Conservation (phyloP, 345 rosid genomes). For the Odontarrhena argentea region DNA sequence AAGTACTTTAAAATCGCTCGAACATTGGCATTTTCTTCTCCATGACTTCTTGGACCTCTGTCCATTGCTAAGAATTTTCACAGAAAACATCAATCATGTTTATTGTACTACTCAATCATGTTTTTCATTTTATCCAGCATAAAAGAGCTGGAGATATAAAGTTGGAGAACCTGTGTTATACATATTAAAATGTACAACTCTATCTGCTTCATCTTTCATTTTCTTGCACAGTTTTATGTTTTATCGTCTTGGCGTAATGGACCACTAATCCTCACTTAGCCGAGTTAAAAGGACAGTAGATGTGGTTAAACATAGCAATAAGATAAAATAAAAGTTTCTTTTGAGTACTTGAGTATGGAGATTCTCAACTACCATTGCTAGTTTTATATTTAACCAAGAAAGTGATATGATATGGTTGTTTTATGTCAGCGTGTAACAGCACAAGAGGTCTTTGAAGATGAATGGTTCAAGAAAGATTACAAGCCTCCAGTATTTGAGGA, state of each 20-base stretch:
- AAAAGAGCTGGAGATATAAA: slow-evolving; percentile 42
- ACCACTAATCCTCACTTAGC: neutral
- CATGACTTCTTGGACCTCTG: neutral
- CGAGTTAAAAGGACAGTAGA: neutral
- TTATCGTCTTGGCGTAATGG: neutral
- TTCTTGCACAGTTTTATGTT: neutral
- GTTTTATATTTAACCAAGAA: neutral
- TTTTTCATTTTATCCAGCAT: slow-evolving; percentile 45
- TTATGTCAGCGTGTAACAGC: slow-evolving; percentile 74
- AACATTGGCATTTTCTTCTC: neutral
- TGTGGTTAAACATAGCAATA: neutral
- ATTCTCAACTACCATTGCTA: neutral
- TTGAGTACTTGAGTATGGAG: neutral
- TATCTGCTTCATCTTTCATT: slow-evolving; percentile 44
- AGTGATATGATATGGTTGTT: slow-evolving; percentile 19
- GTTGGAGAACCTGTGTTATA: slow-evolving; percentile 42
- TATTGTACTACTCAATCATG: slow-evolving; percentile 31
- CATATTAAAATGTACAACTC: slow-evolving; percentile 45
- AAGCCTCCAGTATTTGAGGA: slow-evolving; percentile 85
- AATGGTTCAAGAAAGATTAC: slow-evolving; percentile 89
- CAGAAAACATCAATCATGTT: slow-evolving; percentile 15
- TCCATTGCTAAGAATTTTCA: neutral
- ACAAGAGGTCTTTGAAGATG: slow-evolving; percentile 79
- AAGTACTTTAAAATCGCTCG: neutral
- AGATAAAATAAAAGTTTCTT: neutral